Evolutionary conservation across 2,329 filamentous ascomycete species (phyloP).

Genomic region (Penicillium expansum): DNA sequence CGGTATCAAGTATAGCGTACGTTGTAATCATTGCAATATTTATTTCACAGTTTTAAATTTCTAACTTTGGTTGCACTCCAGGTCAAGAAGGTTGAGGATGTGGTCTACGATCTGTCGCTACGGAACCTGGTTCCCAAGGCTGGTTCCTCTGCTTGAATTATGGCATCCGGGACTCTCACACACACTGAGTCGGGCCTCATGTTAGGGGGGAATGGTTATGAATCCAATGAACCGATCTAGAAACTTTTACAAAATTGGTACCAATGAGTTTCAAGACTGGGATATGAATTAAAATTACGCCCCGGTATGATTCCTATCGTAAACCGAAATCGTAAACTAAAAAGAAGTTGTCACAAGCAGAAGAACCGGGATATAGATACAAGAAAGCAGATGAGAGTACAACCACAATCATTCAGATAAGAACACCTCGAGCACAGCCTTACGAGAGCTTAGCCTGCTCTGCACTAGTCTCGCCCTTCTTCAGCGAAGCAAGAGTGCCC

Average conservation of each 20-base stretch:
- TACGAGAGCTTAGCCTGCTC: conserved; percentile 26
- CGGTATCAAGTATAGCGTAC: conserved; percentile 82
- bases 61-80: conserved; percentile 22
- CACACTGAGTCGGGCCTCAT: not conserved
- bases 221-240: not conserved
- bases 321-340: not conserved
- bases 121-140: conserved; percentile 70
- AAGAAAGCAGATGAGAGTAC: conserved; percentile 4
- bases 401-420: not conserved
- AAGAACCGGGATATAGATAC: conserved; percentile 14
- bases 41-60: not conserved
- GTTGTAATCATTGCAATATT: conserved; percentile 16
- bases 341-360: conserved; percentile 6
- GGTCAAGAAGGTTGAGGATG: conserved; percentile 97
- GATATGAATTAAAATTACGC: not conserved
- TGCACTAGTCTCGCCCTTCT: conserved; percentile 14
- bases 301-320: not conserved
- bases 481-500: conserved; percentile 28
- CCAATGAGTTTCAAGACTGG: not conserved
- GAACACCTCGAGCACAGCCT: not conserved
- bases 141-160: conserved; percentile 16
- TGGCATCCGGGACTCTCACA: not conserved
- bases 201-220: not conserved
- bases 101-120: conserved; percentile 91
- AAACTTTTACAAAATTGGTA: not conserved